Base-by-base conservation (phyloP, 75 land plant species). In the Isoetes taiwanensis region DNA sequence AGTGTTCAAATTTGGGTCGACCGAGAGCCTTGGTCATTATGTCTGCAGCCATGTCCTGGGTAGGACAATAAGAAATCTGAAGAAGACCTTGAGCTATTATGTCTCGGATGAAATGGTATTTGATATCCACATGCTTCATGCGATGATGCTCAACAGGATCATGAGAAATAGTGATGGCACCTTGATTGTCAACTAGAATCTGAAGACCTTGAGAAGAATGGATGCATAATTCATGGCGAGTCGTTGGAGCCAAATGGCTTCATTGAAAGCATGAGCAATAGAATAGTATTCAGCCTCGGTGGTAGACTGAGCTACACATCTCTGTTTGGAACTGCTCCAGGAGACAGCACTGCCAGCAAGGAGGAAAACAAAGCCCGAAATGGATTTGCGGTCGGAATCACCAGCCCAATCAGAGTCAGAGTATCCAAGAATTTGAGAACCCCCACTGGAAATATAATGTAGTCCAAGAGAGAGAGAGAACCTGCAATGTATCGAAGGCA, bases 251-350 rank as follows among this genome's bases (percentile, higher is more conserved):
- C 71, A 68, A 8, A 61, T 43, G 26, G 34, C 20, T 40, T 61
- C 66, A 23, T 68, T 38, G 34, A 64, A 43, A 2, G 57, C 71
- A 3, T 32, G 6, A 12, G 64, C 25, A 35, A 58, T 23, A 40
- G 57, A 0, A 14, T 30, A 52, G 32, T 68, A 61, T 53, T 61
- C 66, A 21, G 57, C 66, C 61, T 68, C 71, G 21, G 43, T 52
- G 21, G 28, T 61, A 28, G 71, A 68, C 6, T 61, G 38, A 2
- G 71, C 14, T 14, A 59, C 55, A 6, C 57, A 28, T n/a, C 42
- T 29, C 54, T 68, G 71, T 24, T 21, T 50, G 43, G 54, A 53
- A 39, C 57, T 68, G 2, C 39, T 32, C 71, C 56, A 68, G 19
- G 48, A 52, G 14, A 68, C 57, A 27, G 29, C 62, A 24, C 37